phyloP scores from a whole-genome alignment of 345 rosid genomes.

The Acer saccharum region DNA sequence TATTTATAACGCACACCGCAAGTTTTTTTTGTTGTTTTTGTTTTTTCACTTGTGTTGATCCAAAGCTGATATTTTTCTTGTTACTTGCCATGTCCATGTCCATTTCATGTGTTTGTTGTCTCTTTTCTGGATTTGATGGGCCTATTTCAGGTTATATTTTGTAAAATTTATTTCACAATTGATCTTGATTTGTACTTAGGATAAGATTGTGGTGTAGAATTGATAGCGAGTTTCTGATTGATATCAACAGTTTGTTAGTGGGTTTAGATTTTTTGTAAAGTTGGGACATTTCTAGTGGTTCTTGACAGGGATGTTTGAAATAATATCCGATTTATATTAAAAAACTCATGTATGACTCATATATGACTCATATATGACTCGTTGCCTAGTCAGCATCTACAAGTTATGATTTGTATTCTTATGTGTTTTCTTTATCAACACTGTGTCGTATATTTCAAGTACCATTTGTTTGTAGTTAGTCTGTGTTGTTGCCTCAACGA shows the following conservation, averaged over 20 bases:
- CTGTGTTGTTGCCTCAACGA: slow-evolving; percentile 5
- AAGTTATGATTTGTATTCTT: slow-evolving; percentile 18
- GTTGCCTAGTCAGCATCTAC: slow-evolving; percentile 2
- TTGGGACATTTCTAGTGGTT: slow-evolving; percentile 43
- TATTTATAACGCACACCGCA: background rate
- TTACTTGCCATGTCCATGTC: slow-evolving; percentile 2
- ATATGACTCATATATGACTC: no score
- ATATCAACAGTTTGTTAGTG: slow-evolving; percentile 32
- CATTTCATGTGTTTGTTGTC: background rate
- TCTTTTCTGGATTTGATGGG: slow-evolving; percentile 20
- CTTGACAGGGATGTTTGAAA: slow-evolving; percentile 34
- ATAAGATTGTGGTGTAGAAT: slow-evolving; percentile 55
- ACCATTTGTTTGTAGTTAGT: background rate
- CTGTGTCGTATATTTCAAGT: background rate
- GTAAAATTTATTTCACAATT: slow-evolving; percentile 12
- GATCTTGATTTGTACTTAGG: slow-evolving; percentile 27
- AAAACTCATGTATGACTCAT: no score
- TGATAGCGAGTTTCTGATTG: slow-evolving; percentile 44
- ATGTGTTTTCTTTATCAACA: slow-evolving; percentile 7
- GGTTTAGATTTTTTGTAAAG: slow-evolving; percentile 49
- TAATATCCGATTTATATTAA: no score
- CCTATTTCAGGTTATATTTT: slow-evolving; percentile 13
- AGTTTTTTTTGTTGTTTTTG: background rate
- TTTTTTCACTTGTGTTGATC: background rate
- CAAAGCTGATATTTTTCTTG: background rate